Evolutionary conservation across 2,329 filamentous ascomycete genomes (phyloP), one percentile per base, ranked within the genome.

Genomic region (Fusarium circinatum): DNA sequence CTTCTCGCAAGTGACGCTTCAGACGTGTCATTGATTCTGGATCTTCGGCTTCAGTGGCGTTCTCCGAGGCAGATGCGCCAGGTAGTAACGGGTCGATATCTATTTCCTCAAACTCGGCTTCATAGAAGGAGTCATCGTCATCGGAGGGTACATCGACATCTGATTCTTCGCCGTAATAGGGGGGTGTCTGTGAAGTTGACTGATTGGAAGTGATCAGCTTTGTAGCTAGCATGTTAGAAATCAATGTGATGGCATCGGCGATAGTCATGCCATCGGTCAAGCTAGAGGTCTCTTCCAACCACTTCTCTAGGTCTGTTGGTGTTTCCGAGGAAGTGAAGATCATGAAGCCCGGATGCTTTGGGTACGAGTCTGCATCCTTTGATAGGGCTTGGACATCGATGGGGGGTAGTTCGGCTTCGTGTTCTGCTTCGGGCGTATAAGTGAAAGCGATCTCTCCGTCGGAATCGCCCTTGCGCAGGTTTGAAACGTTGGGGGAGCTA

Each of bases 361-460:
- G 85, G 66, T 86, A 86, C 2, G 79, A 79, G 47, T 80, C 76
- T 57, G 83, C 56, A 77, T 82, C 74, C 74, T 81, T 78, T 34
- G 78, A 80, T 11, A 85, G 75, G 10, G 83, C 78, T 24, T 80
- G 83, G 13, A 88, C 79, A 28, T 81, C 75, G 9, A 87, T 65
- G 22, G 79, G 70, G 3, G 68, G 44, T 6, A 83, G 63, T 13
- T 56, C 48, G 6, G 77, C 51, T 60, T 83, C 59, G 20, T 44
- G n/a, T 20, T 72, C 56, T 38, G 54, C 79, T 15, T 62, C 70
- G 68, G 84, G 93, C 9, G 81, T 85, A 79, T 84, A 93, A 9
- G 82, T 85, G 79, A 96, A 92, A 20, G 86, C 87, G 64, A 97
- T 85, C 64, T 93, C 90, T 57, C 93, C 93, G 80, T 96, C 92